Evolutionary conservation across 371 early-diverging fungal genomes (phyloP).

Genomic region (Lichtheimia hyalospora): DNA sequence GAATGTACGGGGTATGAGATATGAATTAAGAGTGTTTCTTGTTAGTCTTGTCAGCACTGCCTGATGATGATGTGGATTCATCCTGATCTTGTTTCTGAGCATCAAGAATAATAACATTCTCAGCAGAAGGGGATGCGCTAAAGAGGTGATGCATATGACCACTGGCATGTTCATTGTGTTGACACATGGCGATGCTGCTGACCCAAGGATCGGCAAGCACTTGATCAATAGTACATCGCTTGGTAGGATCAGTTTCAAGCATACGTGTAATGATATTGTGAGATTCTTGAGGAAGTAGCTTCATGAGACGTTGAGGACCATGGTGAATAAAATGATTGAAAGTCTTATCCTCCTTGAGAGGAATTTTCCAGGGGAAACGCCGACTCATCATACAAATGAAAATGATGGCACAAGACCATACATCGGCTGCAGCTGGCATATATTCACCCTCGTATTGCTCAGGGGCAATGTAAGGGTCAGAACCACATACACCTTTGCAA

Average conservation of each 20-base stretch:
- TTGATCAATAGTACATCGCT: conserved; percentile 48
- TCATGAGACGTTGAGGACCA: conserved; percentile 29
- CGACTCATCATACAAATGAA: conserved; percentile 67
- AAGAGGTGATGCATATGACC: conserved; percentile 9
- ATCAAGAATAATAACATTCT: too few species aligned
- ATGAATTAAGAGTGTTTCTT: too few species aligned
- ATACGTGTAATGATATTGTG: conserved; percentile 44
- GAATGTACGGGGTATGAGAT: too few species aligned
- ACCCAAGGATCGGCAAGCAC: conserved; percentile 59
- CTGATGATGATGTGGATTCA: too few species aligned
- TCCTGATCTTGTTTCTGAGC: too few species aligned
- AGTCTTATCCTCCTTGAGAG: conserved; percentile 49
- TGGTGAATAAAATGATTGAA: conserved; percentile 39
- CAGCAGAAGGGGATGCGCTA: too few species aligned
- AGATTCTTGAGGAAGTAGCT: conserved; percentile 45
- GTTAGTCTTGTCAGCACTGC: too few species aligned
- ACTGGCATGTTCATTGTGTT: conserved; percentile 29
- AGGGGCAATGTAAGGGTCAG: conserved; percentile 62
- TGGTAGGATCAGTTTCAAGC: conserved; percentile 46
- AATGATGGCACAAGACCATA: conserved; percentile 61
- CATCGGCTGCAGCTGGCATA: conserved; percentile 48
- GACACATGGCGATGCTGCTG: conserved; percentile 50
- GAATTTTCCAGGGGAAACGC: conserved; percentile 69
- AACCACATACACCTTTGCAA: conserved; percentile 28
- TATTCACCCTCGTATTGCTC: conserved; percentile 56